Percentiles rank a stretch among this genome's conserved stretches.
These are phyloP conservation scores for Bruguiera hainesii DNA, from an alignment of 441 rosid species.

Conservation along the genomic window DNA sequence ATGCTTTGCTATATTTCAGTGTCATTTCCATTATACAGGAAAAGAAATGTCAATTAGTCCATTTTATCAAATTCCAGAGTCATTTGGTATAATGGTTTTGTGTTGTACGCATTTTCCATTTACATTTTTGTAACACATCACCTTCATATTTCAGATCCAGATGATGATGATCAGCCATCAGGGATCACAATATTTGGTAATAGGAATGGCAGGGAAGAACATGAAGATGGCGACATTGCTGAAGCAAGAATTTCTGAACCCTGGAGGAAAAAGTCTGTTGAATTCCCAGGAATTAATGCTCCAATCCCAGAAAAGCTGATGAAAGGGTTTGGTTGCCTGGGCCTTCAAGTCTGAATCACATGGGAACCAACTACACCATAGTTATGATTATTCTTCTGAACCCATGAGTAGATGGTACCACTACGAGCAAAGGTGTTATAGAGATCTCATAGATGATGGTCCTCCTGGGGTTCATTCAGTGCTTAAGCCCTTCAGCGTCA, in stretches of 20 bases:
- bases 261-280: slow-evolving; percentile 52
- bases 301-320: slow-evolving; percentile 82
- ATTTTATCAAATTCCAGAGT: too few relatives aligned
- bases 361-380: slow-evolving; percentile 34
- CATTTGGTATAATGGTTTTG: too few relatives aligned
- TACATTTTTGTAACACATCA: neutral
- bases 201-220: slow-evolving; percentile 45
- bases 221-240: slow-evolving; percentile 72
- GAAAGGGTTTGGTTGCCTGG: slow-evolving; percentile 57
- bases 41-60: too few relatives aligned
- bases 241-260: slow-evolving; percentile 40
- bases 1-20: too few relatives aligned
- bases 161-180: slow-evolving; percentile 64
- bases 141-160: slow-evolving; percentile 38
- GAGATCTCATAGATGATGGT: slow-evolving; percentile 37
- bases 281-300: slow-evolving; percentile 86
- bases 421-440: slow-evolving; percentile 40
- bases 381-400: slow-evolving; percentile 36
- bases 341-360: slow-evolving; percentile 34
- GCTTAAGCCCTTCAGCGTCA: slow-evolving; percentile 33
- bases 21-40: too few relatives aligned
- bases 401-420: slow-evolving; percentile 37
- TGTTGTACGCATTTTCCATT: neutral
- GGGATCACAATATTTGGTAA: slow-evolving; percentile 80
- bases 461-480: slow-evolving; percentile 49